Percentiles rank a stretch among this genome's conserved stretches.
Evolutionary conservation across 768 basidiomycete species (phyloP).

Genomic region (Coprinopsis marcescibilis): DNA sequence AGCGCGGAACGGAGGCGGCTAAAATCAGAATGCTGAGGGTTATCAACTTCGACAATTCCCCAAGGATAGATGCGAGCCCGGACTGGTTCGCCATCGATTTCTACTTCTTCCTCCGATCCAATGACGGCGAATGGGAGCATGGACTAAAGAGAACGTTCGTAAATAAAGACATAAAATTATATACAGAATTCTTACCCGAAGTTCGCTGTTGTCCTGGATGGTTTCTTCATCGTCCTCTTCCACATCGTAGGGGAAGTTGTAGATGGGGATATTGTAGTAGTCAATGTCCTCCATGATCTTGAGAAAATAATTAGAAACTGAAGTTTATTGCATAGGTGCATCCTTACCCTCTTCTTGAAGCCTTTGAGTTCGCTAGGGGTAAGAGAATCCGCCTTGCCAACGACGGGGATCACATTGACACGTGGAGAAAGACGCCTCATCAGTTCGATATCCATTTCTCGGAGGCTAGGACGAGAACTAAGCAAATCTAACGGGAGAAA

Average conservation of each 20-base stretch:
- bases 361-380: slow-evolving; percentile 89
- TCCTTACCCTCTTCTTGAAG: slow-evolving; percentile 86
- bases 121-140: slow-evolving; percentile 96
- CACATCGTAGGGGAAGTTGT: slow-evolving; percentile 99
- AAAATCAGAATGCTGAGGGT: slow-evolving; percentile 99
- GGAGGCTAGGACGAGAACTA: slow-evolving; percentile 42
- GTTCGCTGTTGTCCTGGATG: slow-evolving; percentile 93
- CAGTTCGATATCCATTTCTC: slow-evolving; percentile 98
- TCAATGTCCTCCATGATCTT: slow-evolving; percentile 99
- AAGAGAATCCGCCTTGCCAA: slow-evolving; percentile 93
- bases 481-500: not conserved
- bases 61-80: slow-evolving; percentile 96
- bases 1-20: slow-evolving; percentile 87
- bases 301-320: not conserved
- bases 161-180: too few species aligned
- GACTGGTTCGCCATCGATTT: slow-evolving; percentile 85
- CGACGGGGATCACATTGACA: slow-evolving; percentile 97
- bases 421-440: slow-evolving; percentile 97
- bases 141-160: slow-evolving; percentile 40
- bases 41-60: slow-evolving; percentile 98
- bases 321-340: not conserved
- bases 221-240: slow-evolving; percentile 99
- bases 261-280: slow-evolving; percentile 95
- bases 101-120: slow-evolving; percentile 95
- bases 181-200: slow-evolving; percentile 53